Evolutionary conservation across 2,329 filamentous ascomycete genomes (phyloP).

Genomic region (Didymella segeticola): DNA sequence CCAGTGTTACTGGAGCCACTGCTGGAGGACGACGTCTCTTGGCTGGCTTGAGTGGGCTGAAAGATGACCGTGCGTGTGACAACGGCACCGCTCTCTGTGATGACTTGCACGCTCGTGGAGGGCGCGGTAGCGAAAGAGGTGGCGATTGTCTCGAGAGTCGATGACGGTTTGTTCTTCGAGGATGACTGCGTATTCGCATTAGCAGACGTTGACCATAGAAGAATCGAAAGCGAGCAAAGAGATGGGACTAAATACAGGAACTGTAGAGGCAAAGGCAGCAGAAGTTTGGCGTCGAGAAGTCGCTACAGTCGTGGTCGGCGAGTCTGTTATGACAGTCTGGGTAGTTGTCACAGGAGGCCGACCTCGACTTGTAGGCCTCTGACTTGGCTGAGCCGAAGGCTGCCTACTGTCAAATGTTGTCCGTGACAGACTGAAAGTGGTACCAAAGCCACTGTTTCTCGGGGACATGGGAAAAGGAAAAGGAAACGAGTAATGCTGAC

Average conservation of each 20-base stretch:
- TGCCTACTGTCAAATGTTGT: slow-evolving; percentile 43
- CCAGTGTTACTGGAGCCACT: slow-evolving; percentile 42
- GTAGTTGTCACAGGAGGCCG: slow-evolving; percentile 35
- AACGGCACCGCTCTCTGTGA: slow-evolving; percentile 53
- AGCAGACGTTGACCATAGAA: not conserved
- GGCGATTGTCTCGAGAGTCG: slow-evolving; percentile 23
- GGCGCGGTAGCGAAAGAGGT: slow-evolving; percentile 13
- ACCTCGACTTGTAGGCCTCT: slow-evolving; percentile 28
- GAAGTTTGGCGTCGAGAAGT: slow-evolving; percentile 10
- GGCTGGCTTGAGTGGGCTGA: slow-evolving; percentile 28
- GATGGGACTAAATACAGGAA: slow-evolving; percentile 28
- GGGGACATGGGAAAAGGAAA: slow-evolving; percentile 2
- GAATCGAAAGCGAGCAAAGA: slow-evolving; percentile 6
- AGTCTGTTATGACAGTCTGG: slow-evolving; percentile 33
- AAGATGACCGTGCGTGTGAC: slow-evolving; percentile 55
- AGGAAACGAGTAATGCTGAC: slow-evolving; percentile 2
- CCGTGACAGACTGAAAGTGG: not conserved
- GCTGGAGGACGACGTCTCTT: not conserved
- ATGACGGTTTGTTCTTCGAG: slow-evolving; percentile 15
- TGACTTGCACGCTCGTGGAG: slow-evolving; percentile 41
- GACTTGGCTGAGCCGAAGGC: slow-evolving; percentile 44
- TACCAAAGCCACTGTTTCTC: not conserved
- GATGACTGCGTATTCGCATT: not conserved
- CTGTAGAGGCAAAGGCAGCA: slow-evolving; percentile 15
- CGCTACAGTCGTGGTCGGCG: slow-evolving; percentile 25